Percentiles rank a stretch among this genome's conserved stretches.
Conservation (phyloP, 768 basidiomycete genomes). For the Coprinopsis cinerea region DNA sequence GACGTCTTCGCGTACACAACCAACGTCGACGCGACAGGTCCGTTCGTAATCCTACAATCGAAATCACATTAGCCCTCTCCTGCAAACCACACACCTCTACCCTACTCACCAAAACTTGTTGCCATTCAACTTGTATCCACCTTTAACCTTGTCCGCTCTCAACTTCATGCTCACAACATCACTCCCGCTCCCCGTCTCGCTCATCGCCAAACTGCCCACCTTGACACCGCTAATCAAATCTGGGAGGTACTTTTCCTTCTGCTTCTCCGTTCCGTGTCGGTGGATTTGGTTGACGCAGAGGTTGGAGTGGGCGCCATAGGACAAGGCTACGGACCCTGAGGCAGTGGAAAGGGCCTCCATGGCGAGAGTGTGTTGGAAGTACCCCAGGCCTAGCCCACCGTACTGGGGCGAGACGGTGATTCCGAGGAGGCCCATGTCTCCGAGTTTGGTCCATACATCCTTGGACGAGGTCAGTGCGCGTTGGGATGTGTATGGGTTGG, state of each 20-base stretch:
- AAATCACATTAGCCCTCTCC: slow-evolving; percentile 1
- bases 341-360: slow-evolving; percentile 93
- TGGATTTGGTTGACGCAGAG: slow-evolving; percentile 84
- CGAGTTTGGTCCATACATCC: slow-evolving; percentile 87
- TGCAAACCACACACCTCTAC: not conserved
- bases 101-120: slow-evolving; percentile 83
- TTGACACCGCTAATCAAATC: slow-evolving; percentile 75
- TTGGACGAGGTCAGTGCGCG: slow-evolving; percentile 23
- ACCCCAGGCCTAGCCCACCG: slow-evolving; percentile 79
- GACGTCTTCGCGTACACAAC: slow-evolving; percentile 91
- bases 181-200: slow-evolving; percentile 85
- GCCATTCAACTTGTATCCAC: slow-evolving; percentile 78
- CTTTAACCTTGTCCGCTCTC: slow-evolving; percentile 70
- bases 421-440: slow-evolving; percentile 89
- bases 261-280: slow-evolving; percentile 74
- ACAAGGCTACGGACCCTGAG: slow-evolving; percentile 88
- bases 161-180: slow-evolving; percentile 95
- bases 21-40: slow-evolving; percentile 83
- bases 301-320: slow-evolving; percentile 90
- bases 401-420: slow-evolving; percentile 77
- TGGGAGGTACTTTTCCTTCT: slow-evolving; percentile 81
- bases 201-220: slow-evolving; percentile 92
- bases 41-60: slow-evolving; percentile 82
- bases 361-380: slow-evolving; percentile 82
- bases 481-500: slow-evolving; percentile 1